phyloP scores from a whole-genome alignment of 2,329 filamentous ascomycete genomes.

The Neofusicoccum kwambonambiense region DNA sequence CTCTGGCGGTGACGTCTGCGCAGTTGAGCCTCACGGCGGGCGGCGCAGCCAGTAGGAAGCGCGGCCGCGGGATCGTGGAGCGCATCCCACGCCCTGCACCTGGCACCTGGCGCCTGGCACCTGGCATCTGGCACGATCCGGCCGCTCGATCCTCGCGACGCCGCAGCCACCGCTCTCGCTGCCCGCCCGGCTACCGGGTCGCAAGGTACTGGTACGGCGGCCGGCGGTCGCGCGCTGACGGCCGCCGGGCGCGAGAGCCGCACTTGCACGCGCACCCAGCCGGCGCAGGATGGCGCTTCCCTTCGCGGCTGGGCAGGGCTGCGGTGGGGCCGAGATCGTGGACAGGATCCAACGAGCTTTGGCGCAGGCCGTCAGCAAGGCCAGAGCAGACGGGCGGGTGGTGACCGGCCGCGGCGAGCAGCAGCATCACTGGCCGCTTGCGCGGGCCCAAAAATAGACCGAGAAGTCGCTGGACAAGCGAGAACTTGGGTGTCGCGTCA shows the following conservation, averaged over 20 bases:
- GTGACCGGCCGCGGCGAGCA: constrained; percentile 2
- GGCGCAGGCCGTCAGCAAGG: not conserved
- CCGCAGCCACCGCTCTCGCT: not conserved
- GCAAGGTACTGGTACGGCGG: not conserved
- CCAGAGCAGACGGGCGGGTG: not conserved
- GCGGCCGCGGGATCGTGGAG: constrained; percentile 6
- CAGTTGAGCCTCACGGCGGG: not conserved
- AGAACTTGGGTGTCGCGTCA: not conserved
- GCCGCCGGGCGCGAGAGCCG: not conserved
- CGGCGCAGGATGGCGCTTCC: not conserved
- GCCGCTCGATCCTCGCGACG: not conserved
- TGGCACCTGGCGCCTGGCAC: not conserved
- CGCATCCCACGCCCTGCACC: not conserved
- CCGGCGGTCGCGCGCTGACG: not conserved
- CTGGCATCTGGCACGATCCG: not conserved
- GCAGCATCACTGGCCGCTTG: not conserved
- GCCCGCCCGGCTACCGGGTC: not conserved
- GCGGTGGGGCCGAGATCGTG: constrained; percentile 9
- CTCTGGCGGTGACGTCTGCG: not conserved
- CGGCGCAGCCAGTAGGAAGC: constrained; percentile 13
- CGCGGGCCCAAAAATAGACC: constrained; percentile 1
- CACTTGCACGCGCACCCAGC: not conserved
- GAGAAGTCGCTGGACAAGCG: not conserved
- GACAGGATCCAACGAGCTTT: not conserved
- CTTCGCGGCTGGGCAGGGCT: not conserved